Evolutionary conservation across 345 rosid genomes (phyloP).

Genomic region (Eucalyptus cloeziana): DNA sequence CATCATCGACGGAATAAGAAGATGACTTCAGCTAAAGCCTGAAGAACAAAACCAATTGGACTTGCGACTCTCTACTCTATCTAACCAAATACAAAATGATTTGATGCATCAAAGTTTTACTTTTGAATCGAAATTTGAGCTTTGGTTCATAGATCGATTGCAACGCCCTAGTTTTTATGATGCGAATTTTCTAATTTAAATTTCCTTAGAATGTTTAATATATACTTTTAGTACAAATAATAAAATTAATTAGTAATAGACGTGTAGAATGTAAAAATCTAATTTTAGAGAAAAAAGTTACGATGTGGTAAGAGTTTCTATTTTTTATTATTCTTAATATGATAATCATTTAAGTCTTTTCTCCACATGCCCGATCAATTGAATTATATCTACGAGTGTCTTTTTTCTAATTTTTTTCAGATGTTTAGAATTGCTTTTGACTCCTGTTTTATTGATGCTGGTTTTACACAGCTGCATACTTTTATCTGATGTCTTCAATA

Average conservation of each 20-base stretch:
- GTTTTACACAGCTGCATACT: not conserved
- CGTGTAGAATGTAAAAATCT: not conserved
- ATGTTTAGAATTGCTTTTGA: not conserved
- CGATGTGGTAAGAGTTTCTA: not conserved
- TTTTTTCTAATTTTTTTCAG: not conserved
- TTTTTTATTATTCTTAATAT: too few relatives aligned
- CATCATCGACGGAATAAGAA: not conserved
- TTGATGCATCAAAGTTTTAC: not conserved
- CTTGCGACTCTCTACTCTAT: not conserved
- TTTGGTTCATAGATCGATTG: conserved; percentile 1
- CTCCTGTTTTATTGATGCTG: not conserved
- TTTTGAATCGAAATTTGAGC: conserved; percentile 6
- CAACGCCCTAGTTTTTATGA: not conserved
- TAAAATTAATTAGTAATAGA: not conserved
- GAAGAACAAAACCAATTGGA: not conserved
- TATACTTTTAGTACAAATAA: not conserved
- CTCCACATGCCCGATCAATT: not conserved
- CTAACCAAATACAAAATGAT: not conserved
- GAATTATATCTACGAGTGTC: not conserved
- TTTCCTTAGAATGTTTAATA: not conserved
- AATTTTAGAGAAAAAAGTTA: not conserved
- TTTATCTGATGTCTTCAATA: not conserved
- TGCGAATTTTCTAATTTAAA: not conserved
- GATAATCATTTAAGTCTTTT: not conserved
- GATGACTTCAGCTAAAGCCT: not conserved